A percentile compares a stretch with the other conserved stretches of the same genome.
phyloP scores from a whole-genome alignment of 108 stramenopile genomes.

The Nitzschia inconspicua region DNA sequence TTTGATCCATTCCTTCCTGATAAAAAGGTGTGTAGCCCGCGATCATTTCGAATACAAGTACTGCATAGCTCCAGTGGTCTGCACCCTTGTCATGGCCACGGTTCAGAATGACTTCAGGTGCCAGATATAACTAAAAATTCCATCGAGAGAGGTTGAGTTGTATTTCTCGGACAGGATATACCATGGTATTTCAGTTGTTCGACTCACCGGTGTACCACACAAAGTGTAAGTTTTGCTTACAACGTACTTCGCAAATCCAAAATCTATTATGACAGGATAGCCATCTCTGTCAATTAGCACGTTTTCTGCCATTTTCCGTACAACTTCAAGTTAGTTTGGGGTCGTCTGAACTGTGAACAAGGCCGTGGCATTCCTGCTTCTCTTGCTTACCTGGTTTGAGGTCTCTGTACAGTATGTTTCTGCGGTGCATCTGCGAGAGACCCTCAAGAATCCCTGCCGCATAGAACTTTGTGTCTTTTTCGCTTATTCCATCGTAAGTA shows the following conservation, averaged over 20 bases:
- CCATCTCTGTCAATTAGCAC: constrained; percentile 69
- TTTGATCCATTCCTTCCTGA: constrained; percentile 74
- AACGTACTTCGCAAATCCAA: constrained; percentile 76
- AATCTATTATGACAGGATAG: constrained; percentile 87
- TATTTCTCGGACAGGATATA: constrained; percentile 59
- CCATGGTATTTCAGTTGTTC: too few species aligned
- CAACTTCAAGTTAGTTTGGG: constrained; percentile 59
- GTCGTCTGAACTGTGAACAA: constrained; percentile 83
- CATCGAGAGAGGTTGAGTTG: too few species aligned
- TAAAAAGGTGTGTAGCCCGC: constrained; percentile 77
- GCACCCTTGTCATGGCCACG: constrained; percentile 92
- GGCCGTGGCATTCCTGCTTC: too few species aligned
- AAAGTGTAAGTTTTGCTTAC: constrained; percentile 85
- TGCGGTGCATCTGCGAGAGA: constrained; percentile 89
- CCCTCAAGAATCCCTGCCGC: constrained; percentile 74
- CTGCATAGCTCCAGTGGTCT: constrained; percentile 92
- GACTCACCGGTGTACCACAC: constrained; percentile 65
- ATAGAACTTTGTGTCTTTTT: constrained; percentile 62
- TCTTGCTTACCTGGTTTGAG: too few species aligned
- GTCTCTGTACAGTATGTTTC: constrained; percentile 89
- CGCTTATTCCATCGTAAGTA: constrained; percentile 66
- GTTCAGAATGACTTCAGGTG: constrained; percentile 88
- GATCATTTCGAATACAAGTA: constrained; percentile 91
- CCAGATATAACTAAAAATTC: constrained; percentile 89
- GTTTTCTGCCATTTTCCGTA: constrained; percentile 80